Base-by-base conservation (phyloP, 2,329 filamentous ascomycete genomes). In the Alternaria novae-zelandiae region DNA sequence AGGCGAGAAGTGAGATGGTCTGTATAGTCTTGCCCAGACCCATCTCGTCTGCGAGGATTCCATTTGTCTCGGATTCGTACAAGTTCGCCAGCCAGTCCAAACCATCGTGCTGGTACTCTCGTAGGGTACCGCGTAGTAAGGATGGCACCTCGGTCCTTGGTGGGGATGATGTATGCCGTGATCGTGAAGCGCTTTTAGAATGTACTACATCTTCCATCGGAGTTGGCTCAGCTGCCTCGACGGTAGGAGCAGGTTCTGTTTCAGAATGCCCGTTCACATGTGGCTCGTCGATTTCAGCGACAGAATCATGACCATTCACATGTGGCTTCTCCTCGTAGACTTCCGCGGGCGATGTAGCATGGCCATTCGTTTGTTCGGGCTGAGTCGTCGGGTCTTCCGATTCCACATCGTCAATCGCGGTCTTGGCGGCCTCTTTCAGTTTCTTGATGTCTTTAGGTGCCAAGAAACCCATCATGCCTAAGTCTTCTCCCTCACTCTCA, bases 11-110 rank as follows among this genome's bases (percentile, higher is more conserved):
- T 4, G 96, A 91, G 73, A 99, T 99, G 0, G 96, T 99, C 78
- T 99, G 96, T 50, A 99, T 98, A 0, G 96, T 99, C 81, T 99
- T 99, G 9, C 96, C 96, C 4, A 99, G 86, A 67, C 96, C 96
- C 96, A 99, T 99, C 78, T 99, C 96, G 76, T 99, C 96, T 2
- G 96, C 96, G 20, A 99, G 84, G 58, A 99, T 99, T 21, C 96
- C 96, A 74, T 98, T 99, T 25, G 95, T 97, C 67, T 91, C 91
- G 68, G 96, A 96, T 15, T 90, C 90, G 77, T 99, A 98, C 1
- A 99, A 86, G 0, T 94, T 93, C 3, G 94, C 94, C 50, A 99
- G 89, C 96, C 96, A 99, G 78, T 99, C 96, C 8, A 99, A 83
- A n/a, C 96, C 96, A 74, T 93, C 92, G 74, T 97, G 96, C 73